These are phyloP conservation scores for Chamaecrista fasciculata DNA, from an alignment of 306 rosid genomes.

Conservation along the genomic window DNA sequence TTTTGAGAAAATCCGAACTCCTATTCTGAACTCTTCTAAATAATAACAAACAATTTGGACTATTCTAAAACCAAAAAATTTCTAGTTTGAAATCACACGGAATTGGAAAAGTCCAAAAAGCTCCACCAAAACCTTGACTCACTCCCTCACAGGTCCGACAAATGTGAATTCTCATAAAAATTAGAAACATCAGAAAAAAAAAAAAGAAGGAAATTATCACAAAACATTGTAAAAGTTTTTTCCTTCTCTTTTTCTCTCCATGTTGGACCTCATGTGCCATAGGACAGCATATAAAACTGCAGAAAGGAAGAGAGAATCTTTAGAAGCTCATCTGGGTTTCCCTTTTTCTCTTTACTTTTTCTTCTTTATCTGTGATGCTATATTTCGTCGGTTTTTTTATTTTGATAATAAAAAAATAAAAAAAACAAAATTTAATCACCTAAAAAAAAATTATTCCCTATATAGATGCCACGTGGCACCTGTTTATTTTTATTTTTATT, in stretches of 20 bases:
- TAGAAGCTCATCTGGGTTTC: conserved; percentile 23
- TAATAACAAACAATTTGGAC: background rate
- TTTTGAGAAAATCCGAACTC: no score
- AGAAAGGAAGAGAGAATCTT: conserved; percentile 50
- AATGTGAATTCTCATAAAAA: conserved; percentile 9
- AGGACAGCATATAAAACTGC: conserved; percentile 31
- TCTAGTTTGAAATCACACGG: background rate
- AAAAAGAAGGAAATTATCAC: background rate
- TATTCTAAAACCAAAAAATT: background rate
- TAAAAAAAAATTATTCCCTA: no score
- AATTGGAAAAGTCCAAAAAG: conserved; percentile 13
- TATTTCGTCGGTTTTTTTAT: no score
- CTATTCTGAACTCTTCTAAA: no score
- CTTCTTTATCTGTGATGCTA: conserved; percentile 33
- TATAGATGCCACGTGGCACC: no score
- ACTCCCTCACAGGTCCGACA: conserved; percentile 1
- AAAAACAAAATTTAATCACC: no score
- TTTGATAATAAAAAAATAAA: no score
- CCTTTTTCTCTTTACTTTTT: conserved; percentile 6
- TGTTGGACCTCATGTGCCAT: conserved; percentile 33
- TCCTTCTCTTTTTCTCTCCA: background rate
- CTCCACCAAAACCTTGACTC: conserved; percentile 28
- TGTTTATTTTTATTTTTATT: no score
- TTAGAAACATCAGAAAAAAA: background rate
- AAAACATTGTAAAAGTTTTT: background rate